These are phyloP conservation scores for Wallacemonas sp. DNA, from an alignment of 208 protist genomes.

Conservation along the genomic window DNA sequence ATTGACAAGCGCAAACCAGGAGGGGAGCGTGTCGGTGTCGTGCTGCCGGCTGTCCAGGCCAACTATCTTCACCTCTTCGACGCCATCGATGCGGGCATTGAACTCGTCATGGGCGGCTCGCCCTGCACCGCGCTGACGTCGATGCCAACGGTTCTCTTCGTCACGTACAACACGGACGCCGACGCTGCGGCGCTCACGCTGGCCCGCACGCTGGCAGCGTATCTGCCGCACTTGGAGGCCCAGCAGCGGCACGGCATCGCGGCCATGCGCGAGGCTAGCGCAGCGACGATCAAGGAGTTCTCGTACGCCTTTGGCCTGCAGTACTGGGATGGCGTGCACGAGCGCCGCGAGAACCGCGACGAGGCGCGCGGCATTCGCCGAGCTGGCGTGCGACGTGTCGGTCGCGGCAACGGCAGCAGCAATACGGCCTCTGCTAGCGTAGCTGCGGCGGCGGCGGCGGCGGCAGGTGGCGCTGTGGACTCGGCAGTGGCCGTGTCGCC, in stretches of 20 bases:
- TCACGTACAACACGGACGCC: constrained; percentile 46
- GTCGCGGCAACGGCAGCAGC: neutral
- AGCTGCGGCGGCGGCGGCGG: neutral
- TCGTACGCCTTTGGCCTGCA: constrained; percentile 33
- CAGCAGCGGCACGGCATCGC: constrained; percentile 39
- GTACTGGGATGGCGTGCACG: constrained; percentile 74
- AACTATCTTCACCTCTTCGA: constrained; percentile 67
- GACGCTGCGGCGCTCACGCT: constrained; percentile 47
- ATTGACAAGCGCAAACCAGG: neutral
- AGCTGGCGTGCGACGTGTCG: constrained; percentile 2
- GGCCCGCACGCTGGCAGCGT: constrained; percentile 62
- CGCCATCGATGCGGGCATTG: constrained; percentile 35
- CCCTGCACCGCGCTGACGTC: neutral
- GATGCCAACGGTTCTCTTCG: constrained; percentile 58
- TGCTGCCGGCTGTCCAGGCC: constrained; percentile 47
- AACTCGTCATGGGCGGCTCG: constrained; percentile 19
- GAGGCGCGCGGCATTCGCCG: constrained; percentile 15
- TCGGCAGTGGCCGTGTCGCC: neutral
- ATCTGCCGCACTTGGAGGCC: constrained; percentile 65
- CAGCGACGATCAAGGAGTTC: constrained; percentile 11
- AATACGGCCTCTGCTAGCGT: neutral
- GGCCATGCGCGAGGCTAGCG: constrained; percentile 20
- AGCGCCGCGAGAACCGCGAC: constrained; percentile 41
- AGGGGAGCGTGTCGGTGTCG: constrained; percentile 18
- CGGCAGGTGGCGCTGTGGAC: no score